phyloP scores from a whole-genome alignment of 441 rosid species.

The Metrosideros polymorpha region DNA sequence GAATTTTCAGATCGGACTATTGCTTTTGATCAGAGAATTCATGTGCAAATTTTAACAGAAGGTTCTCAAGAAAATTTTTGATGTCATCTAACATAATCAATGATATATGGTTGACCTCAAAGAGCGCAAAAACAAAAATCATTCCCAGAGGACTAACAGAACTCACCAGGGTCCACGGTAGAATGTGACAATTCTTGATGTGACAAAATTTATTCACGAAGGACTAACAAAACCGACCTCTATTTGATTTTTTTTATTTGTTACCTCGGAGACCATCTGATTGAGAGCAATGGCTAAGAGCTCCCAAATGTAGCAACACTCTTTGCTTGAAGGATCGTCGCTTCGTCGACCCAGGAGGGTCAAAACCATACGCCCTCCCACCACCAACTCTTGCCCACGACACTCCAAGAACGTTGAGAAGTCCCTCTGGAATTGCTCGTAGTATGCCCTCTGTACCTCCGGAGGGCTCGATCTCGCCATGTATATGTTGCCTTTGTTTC shows the following conservation, averaged over 20 bases:
- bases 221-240: not conserved
- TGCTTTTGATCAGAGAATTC: not conserved
- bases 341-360: not conserved
- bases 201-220: not conserved
- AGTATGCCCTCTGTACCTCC: not conserved
- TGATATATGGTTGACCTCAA: not conserved
- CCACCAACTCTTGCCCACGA: not conserved
- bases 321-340: not conserved
- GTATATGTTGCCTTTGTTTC: not conserved
- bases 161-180: not conserved
- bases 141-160: not conserved
- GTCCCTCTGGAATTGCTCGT: not conserved
- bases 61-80: not conserved
- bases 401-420: not conserved
- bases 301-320: slow-evolving; percentile 6
- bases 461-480: not conserved
- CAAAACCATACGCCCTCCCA: slow-evolving; percentile 1
- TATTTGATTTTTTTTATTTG: not conserved
- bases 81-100: not conserved
- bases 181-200: not conserved
- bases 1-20: no score
- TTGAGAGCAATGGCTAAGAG: not conserved
- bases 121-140: not conserved
- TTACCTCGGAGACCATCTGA: not conserved
- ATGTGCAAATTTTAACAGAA: not conserved